These are phyloP conservation scores for Pseudohalonectria lignicola DNA, from an alignment of 2,329 filamentous ascomycete species.

Conservation along the genomic window DNA sequence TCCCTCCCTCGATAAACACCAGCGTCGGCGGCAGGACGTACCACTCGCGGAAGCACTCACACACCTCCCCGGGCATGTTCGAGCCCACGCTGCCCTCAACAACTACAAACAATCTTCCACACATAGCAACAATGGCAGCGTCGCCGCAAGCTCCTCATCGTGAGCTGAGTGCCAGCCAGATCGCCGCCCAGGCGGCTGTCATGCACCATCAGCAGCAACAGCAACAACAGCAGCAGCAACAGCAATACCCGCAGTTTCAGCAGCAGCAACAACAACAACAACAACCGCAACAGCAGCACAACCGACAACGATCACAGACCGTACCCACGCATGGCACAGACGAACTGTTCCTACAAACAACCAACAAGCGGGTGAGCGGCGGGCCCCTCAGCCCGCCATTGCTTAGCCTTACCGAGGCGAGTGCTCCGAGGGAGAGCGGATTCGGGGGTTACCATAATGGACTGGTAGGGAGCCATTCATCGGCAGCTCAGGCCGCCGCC, in stretches of 20 bases:
- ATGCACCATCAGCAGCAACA: constrained; percentile 46
- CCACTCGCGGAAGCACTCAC: constrained; percentile 56
- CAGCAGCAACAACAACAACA: constrained; percentile 41
- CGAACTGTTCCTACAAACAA: constrained; percentile 19
- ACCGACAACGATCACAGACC: constrained; percentile 63
- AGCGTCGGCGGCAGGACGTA: constrained; percentile 13
- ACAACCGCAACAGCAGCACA: constrained; percentile 24
- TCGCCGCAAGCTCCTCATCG: constrained; percentile 15
- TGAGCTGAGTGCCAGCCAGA: constrained; percentile 57
- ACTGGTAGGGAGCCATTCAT: constrained; percentile 45
- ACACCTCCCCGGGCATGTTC: constrained; percentile 60
- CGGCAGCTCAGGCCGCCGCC: constrained; percentile 59
- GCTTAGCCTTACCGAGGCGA: constrained; percentile 54
- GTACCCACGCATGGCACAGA: constrained; percentile 45
- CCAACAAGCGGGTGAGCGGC: constrained; percentile 29
- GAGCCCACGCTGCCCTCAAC: constrained; percentile 61
- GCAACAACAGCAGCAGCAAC: constrained; percentile 25
- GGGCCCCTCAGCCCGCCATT: constrained; percentile 50
- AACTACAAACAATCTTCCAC: constrained; percentile 41
- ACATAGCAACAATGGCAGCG: constrained; percentile 27
- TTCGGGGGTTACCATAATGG: constrained; percentile 53
- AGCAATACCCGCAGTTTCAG: constrained; percentile 38
- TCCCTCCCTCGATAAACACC: constrained; percentile 14
- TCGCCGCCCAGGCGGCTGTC: constrained; percentile 68
- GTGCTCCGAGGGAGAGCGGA: constrained; percentile 44